Evolutionary conservation across 1,284 basidiomycete genomes (phyloP).

Genomic region (Irpex rosettiformis): DNA sequence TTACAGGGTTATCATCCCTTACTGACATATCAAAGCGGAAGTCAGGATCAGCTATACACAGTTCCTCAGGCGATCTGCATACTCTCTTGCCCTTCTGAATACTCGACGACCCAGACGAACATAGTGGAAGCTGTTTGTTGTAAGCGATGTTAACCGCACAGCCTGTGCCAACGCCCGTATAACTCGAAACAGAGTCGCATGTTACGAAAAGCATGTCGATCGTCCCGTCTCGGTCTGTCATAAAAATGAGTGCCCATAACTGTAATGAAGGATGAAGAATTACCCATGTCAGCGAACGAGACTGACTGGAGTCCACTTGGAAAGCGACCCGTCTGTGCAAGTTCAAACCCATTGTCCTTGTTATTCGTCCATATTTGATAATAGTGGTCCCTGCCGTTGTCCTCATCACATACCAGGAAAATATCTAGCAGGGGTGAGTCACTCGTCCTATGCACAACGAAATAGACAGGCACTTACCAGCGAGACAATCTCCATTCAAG

Average conservation of each 20-base stretch:
- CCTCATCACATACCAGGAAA: slow-evolving; percentile 83
- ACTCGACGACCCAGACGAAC: slow-evolving; percentile 49
- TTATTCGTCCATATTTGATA: slow-evolving; percentile 94
- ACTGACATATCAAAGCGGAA: slow-evolving; percentile 77
- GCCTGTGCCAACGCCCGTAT: slow-evolving; percentile 64
- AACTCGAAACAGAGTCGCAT: slow-evolving; percentile 68
- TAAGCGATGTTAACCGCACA: slow-evolving; percentile 92
- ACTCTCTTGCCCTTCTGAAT: slow-evolving; percentile 47
- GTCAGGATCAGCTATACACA: slow-evolving; percentile 79
- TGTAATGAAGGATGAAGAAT: slow-evolving; percentile 18
- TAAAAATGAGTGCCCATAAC: background rate
- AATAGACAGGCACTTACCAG: slow-evolving; percentile 46
- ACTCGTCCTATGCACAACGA: background rate
- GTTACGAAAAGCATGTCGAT: slow-evolving; percentile 93
- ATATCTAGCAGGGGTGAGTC: slow-evolving; percentile 53
- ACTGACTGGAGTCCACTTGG: slow-evolving; percentile 80
- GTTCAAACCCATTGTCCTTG: slow-evolving; percentile 70
- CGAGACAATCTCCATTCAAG: slow-evolving; percentile 93
- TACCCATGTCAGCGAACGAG: slow-evolving; percentile 91
- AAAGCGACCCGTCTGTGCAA: slow-evolving; percentile 67
- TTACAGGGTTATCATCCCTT: slow-evolving; percentile 52
- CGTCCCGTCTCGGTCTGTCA: slow-evolving; percentile 88
- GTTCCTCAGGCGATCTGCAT: slow-evolving; percentile 76
- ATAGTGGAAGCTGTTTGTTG: slow-evolving; percentile 89
- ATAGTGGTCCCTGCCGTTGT: slow-evolving; percentile 42